Base-by-base conservation (phyloP, 2,329 filamentous ascomycete genomes). In the Teratosphaeria zuluensis region DNA sequence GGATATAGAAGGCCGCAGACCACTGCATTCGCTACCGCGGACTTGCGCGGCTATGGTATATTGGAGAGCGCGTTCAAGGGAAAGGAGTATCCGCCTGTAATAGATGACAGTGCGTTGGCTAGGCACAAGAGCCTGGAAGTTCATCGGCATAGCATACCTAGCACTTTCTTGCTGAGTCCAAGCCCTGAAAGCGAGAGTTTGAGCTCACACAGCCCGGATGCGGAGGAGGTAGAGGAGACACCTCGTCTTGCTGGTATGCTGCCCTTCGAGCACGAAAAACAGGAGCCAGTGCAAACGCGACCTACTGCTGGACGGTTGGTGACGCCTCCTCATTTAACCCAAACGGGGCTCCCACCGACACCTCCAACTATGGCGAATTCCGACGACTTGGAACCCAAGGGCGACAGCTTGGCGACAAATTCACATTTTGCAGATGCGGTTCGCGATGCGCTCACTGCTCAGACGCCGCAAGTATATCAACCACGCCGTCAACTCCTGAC, bases 321-420 rank as follows among this genome's bases (percentile, higher is more conserved):
- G 9, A 61, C 57, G 31, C 60, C 60, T 24, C 60, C 60, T 21
- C 58, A 58, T 24, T 58, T 56, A 38, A 56, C 42, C 32, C 70
- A 73, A 58, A 70, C 65, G 54, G 74, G 72, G 42, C 70, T 78
- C 19, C 77, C 77, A 46, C 76, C 76, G 11, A 78, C 76, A 11
- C 77, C 77, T 32, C 77, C 77, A 12, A 75, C 74, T 6, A 71
- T 68, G 64, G 61, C 65, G 28, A 66, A 64, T 51, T 67, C 64
- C 58, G 65, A 67, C 21, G 61, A 63, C 12, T 58, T 59, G 21
- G 64, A 72, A 59, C 69, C 73, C 35, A 69, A 64, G 33, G 70
- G 68, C 24, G 68, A 74, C 21, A 75, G 75, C 58, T 73, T 74
- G 28, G 74, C 74, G 4, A 73, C 75, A 35, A 74, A 74, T 19